These are phyloP conservation scores for Ogataea nakhonphanomensis DNA, from an alignment of 805 yeast species.

Conservation along the genomic window DNA sequence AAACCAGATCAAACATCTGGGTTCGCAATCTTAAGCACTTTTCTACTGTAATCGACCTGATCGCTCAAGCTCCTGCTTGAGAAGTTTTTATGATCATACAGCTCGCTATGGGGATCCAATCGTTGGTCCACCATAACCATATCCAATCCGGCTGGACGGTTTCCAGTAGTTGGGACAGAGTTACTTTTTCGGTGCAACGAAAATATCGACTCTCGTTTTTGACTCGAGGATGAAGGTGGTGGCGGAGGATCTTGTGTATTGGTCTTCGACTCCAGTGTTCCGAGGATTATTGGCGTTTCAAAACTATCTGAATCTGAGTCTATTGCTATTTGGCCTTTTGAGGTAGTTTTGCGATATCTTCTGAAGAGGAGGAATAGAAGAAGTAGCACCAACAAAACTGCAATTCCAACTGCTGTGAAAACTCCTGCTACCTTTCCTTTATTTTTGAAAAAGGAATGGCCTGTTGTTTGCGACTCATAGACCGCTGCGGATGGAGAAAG, in stretches of 20 bases:
- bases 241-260: background rate
- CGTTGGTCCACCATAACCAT: slow-evolving; percentile 51
- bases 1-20: slow-evolving; percentile 15
- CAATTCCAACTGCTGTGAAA: slow-evolving; percentile 74
- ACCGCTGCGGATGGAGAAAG: slow-evolving; percentile 1
- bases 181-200: slow-evolving; percentile 10
- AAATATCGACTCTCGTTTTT: slow-evolving; percentile 5
- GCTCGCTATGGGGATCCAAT: slow-evolving; percentile 54
- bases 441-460: slow-evolving; percentile 51
- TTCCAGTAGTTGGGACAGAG: slow-evolving; percentile 3
- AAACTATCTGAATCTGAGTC: slow-evolving; percentile 24
- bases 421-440: slow-evolving; percentile 85
- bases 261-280: background rate
- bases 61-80: slow-evolving; percentile 49
- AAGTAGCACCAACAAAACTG: slow-evolving; percentile 42
- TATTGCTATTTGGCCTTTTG: slow-evolving; percentile 9
- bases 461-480: slow-evolving; percentile 4
- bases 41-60: slow-evolving; percentile 54
- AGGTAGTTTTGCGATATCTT: slow-evolving; percentile 4
- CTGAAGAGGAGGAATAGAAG: slow-evolving; percentile 41
- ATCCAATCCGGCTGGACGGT: slow-evolving; percentile 1
- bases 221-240: slow-evolving; percentile 2
- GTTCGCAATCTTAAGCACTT: slow-evolving; percentile 54
- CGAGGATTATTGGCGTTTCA: slow-evolving; percentile 20
- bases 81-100: slow-evolving; percentile 43